Conservation (phyloP, 805 yeast species). For the Scheffersomyces amazonensis region DNA sequence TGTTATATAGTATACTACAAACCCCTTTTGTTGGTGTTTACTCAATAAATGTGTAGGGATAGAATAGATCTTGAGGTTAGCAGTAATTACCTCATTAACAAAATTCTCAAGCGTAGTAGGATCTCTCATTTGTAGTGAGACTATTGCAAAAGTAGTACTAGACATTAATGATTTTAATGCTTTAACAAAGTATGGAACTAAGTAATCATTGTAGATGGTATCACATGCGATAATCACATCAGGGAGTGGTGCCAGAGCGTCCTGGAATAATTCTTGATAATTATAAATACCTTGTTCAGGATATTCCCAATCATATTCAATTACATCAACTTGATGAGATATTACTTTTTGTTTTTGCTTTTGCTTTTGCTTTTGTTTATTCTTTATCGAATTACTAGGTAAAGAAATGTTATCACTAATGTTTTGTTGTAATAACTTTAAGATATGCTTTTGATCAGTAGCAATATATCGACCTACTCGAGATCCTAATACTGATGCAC, state of each 20-base stretch:
- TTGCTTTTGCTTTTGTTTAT: conserved; percentile 1
- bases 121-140: conserved; percentile 53
- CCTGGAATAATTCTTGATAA: conserved; percentile 10
- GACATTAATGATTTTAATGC: conserved; percentile 39
- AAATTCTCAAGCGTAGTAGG: conserved; percentile 48
- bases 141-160: conserved; percentile 36
- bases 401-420: conserved; percentile 33
- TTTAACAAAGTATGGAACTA: conserved; percentile 47
- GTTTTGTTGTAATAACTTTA: conserved; percentile 49
- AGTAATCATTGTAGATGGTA: conserved; percentile 61
- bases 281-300: conserved; percentile 30
- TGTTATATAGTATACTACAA: conserved; percentile 39
- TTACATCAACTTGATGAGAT: conserved; percentile 34
- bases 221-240: conserved; percentile 61
- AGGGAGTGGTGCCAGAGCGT: conserved; percentile 15
- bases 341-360: conserved; percentile 1
- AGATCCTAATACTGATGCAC: conserved; percentile 38
- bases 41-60: conserved; percentile 30
- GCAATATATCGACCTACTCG: conserved; percentile 41
- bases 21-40: conserved; percentile 37
- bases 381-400: too few relatives aligned
- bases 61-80: conserved; percentile 28
- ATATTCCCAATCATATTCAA: conserved; percentile 64
- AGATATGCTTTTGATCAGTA: conserved; percentile 55
- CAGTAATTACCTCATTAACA: conserved; percentile 27